phyloP scores from a whole-genome alignment of 2,329 filamentous ascomycete genomes.

The Fusarium scirpi region DNA sequence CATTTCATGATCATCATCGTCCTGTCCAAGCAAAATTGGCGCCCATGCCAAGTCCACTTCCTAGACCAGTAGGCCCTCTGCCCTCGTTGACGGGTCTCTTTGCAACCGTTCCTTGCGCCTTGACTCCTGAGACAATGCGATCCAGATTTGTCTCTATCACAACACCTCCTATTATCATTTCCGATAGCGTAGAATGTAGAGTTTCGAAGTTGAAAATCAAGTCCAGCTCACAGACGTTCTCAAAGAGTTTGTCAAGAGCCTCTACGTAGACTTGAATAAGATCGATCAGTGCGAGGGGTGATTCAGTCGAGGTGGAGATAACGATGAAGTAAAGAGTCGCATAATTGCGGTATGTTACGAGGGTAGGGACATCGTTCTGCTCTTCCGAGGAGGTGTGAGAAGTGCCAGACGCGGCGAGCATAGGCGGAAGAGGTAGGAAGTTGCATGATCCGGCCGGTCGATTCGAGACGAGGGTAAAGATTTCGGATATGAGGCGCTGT shows the following conservation, averaged over 20 bases:
- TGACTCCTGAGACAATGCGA: conserved; percentile 87
- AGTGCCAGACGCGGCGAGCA: conserved; percentile 72
- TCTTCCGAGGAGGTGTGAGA: conserved; percentile 73
- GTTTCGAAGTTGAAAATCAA: conserved; percentile 99
- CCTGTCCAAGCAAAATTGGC: conserved; percentile 68
- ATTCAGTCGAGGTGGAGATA: conserved; percentile 96
- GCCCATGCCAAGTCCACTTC: conserved; percentile 66
- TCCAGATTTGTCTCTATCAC: conserved; percentile 94
- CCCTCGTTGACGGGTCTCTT: conserved; percentile 83
- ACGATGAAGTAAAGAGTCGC: conserved; percentile 99
- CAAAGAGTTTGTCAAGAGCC: conserved; percentile 91
- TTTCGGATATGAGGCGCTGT: conserved; percentile 95
- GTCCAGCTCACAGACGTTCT: conserved; percentile 98
- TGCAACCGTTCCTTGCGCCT: conserved; percentile 78
- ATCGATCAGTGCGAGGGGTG: conserved; percentile 93
- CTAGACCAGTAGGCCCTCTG: conserved; percentile 57
- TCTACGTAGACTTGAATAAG: conserved; percentile 99
- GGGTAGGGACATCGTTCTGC: conserved; percentile 89
- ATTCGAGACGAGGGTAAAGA: conserved; percentile 94
- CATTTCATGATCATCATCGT: conserved; percentile 46
- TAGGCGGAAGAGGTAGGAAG: conserved; percentile 84
- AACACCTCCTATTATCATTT: conserved; percentile 96
- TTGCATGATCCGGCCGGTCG: conserved; percentile 94
- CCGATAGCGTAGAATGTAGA: conserved; percentile 86
- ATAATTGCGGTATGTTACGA: conserved; percentile 98